A percentile compares a stretch with the other conserved stretches of the same genome.
Conservation (phyloP, 1,284 basidiomycete genomes). For the Xerocomus amazonicus region DNA sequence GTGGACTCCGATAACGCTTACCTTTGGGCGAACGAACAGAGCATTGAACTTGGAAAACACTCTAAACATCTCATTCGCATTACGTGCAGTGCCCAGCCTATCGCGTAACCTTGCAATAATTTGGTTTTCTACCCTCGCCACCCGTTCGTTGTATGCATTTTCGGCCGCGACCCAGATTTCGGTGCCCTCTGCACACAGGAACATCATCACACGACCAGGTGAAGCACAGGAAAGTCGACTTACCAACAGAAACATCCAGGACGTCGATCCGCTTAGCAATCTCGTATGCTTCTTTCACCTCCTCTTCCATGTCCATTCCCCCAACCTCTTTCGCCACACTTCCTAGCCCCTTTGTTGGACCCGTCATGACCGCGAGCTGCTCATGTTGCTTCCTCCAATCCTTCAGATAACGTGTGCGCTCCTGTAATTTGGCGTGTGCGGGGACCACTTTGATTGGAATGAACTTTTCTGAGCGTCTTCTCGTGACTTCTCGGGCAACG, state of each 20-base stretch:
- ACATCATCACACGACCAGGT: not conserved
- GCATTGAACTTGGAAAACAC: constrained; percentile 99
- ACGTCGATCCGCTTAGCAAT: constrained; percentile 95
- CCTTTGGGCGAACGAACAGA: constrained; percentile 97
- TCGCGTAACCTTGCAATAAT: constrained; percentile 94
- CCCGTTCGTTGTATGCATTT: constrained; percentile 96
- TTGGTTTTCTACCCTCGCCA: constrained; percentile 96
- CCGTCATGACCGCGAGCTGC: constrained; percentile 96
- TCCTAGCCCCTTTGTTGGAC: constrained; percentile 84
- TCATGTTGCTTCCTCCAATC: constrained; percentile 98
- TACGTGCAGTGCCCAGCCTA: constrained; percentile 90
- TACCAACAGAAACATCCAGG: constrained; percentile 86
- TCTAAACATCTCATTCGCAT: constrained; percentile 99
- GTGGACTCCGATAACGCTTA: constrained; percentile 32
- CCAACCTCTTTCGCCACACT: constrained; percentile 70
- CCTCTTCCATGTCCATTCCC: constrained; percentile 95
- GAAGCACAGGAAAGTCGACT: constrained; percentile 25
- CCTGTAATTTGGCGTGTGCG: constrained; percentile 89
- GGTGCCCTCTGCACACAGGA: constrained; percentile 71
- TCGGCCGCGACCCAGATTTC: constrained; percentile 98
- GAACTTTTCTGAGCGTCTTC: constrained; percentile 91
- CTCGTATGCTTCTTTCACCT: constrained; percentile 93
- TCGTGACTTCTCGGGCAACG: constrained; percentile 91
- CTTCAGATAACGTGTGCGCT: constrained; percentile 82
- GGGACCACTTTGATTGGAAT: constrained; percentile 95